phyloP scores from a whole-genome alignment of 1,284 basidiomycete genomes.

The Macrocybe sp. region DNA sequence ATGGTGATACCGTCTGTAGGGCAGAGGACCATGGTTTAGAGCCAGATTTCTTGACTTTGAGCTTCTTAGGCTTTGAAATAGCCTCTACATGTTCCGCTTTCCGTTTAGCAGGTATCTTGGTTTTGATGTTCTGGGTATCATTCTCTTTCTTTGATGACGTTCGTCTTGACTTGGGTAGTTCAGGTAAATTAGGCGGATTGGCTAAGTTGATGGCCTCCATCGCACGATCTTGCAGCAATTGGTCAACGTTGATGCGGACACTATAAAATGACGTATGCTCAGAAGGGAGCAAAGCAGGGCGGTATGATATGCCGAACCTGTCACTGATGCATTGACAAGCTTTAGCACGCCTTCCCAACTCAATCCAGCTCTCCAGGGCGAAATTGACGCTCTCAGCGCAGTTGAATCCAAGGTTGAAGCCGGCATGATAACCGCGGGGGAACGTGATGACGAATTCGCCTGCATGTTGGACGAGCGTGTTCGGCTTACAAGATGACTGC shows the following conservation, averaged over 20 bases:
- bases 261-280: slow-evolving; percentile 34
- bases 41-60: slow-evolving; percentile 25
- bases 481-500: slow-evolving; percentile 79
- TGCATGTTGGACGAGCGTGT: slow-evolving; percentile 83
- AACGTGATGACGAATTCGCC: slow-evolving; percentile 97
- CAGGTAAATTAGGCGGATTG: slow-evolving; percentile 10
- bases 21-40: not conserved
- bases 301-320: slow-evolving; percentile 48
- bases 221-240: slow-evolving; percentile 63
- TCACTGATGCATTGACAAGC: slow-evolving; percentile 81
- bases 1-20: slow-evolving; percentile 11
- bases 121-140: slow-evolving; percentile 10
- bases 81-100: slow-evolving; percentile 26
- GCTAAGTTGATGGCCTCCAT: slow-evolving; percentile 28
- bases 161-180: slow-evolving; percentile 11
- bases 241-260: slow-evolving; percentile 89
- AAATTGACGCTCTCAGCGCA: slow-evolving; percentile 99
- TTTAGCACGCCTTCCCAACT: slow-evolving; percentile 79
- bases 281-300: slow-evolving; percentile 3
- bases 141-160: slow-evolving; percentile 15
- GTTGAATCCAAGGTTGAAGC: slow-evolving; percentile 96
- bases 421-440: slow-evolving; percentile 92
- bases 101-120: slow-evolving; percentile 26
- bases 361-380: slow-evolving; percentile 93
- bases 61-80: slow-evolving; percentile 28